Conservation (phyloP, 2,329 filamentous ascomycete genomes). For the Podosphaera aphanis region DNA sequence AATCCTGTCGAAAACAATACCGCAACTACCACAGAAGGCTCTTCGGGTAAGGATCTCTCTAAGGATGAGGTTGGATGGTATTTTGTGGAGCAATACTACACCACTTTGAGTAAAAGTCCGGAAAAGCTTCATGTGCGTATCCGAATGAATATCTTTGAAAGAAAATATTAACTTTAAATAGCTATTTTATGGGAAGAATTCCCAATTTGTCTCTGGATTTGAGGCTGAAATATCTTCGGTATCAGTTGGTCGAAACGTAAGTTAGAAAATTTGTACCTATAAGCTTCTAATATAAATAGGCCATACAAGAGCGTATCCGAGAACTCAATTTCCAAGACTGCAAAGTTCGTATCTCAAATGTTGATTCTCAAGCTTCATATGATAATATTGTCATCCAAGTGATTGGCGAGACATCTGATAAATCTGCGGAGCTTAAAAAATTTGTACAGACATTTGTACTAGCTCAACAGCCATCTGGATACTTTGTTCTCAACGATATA, state of each 20-base stretch:
- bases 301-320: slow-evolving; percentile 86
- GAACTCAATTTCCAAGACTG: slow-evolving; percentile 84
- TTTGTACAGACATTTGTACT: slow-evolving; percentile 97
- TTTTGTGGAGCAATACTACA: slow-evolving; percentile 99
- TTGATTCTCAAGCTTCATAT: slow-evolving; percentile 82
- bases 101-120: slow-evolving; percentile 77
- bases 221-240: slow-evolving; percentile 78
- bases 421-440: slow-evolving; percentile 71
- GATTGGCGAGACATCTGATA: slow-evolving; percentile 94
- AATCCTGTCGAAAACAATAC: not conserved
- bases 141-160: not conserved
- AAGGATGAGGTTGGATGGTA: slow-evolving; percentile 99
- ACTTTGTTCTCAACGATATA: slow-evolving; percentile 96
- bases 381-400: slow-evolving; percentile 94
- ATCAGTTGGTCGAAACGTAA: slow-evolving; percentile 66
- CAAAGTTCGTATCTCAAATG: slow-evolving; percentile 95
- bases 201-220: slow-evolving; percentile 77
- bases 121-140: slow-evolving; percentile 63
- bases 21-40: slow-evolving; percentile 13
- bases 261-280: slow-evolving; percentile 15
- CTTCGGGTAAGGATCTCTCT: slow-evolving; percentile 26
- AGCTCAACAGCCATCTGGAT: slow-evolving; percentile 84
- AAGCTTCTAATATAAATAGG: slow-evolving; percentile 25
- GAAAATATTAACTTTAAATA: slow-evolving; percentile 15
- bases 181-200: slow-evolving; percentile 92